Evolutionary conservation across 2,329 filamentous ascomycete genomes (phyloP).

Genomic region (Dactylonectria macrodidyma): DNA sequence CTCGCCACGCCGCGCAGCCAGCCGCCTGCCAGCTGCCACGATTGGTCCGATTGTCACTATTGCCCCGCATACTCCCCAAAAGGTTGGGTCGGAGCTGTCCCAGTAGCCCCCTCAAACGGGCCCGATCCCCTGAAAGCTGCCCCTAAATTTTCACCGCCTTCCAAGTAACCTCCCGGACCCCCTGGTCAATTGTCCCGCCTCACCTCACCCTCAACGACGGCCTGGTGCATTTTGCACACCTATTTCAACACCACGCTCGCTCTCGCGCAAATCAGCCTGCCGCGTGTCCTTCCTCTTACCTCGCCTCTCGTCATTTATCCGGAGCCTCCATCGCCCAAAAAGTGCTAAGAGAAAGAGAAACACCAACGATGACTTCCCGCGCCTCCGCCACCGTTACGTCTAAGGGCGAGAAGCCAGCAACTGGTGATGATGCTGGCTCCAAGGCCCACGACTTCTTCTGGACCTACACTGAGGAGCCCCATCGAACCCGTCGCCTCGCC

Average conservation of each 20-base stretch:
- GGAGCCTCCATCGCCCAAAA: not conserved
- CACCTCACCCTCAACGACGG: conserved; percentile 14
- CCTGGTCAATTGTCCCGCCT: conserved; percentile 28
- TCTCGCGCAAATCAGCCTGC: conserved; percentile 12
- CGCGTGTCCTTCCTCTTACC: conserved; percentile 5
- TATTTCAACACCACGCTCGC: conserved; percentile 16
- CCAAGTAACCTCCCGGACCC: conserved; percentile 38
- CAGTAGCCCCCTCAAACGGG: conserved; percentile 20
- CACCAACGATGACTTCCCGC: conserved; percentile 46
- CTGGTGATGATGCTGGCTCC: conserved; percentile 38
- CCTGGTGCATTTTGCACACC: conserved; percentile 8
- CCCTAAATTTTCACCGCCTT: conserved; percentile 49
- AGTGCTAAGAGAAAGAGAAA: conserved; percentile 1
- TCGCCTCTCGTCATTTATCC: not conserved
- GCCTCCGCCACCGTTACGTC: conserved; percentile 55
- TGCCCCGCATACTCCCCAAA: conserved; percentile 36
- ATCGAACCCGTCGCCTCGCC: conserved; percentile 88
- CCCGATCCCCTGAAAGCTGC: conserved; percentile 42
- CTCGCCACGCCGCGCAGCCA: conserved; percentile 15
- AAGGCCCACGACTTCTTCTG: conserved; percentile 82
- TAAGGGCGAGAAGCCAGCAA: conserved; percentile 44
- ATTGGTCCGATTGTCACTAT: conserved; percentile 28
- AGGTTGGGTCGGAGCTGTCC: not conserved
- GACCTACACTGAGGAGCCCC: conserved; percentile 99
- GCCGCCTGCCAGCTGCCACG: conserved; percentile 24